Evolutionary conservation across 148 eudicot species (phyloP), one percentile per base, ranked within the genome.

Genomic region (Bassia scoparia): DNA sequence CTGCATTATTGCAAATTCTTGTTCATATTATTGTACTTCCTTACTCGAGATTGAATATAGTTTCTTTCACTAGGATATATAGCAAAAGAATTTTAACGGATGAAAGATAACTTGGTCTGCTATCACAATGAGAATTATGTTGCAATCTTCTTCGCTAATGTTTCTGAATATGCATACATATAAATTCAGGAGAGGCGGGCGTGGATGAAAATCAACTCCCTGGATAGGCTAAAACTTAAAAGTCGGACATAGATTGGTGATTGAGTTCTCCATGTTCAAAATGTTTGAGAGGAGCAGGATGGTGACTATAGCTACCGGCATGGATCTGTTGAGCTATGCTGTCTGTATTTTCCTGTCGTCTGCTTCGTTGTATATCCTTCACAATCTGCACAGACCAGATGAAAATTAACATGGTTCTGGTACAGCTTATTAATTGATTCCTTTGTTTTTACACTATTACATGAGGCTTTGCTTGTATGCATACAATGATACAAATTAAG

Each of bases 261-360:
- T 95, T n/a, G n/a, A n/a, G 98, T 91, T 95, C 79, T 90, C 91
- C 68, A 77, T 95, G 2, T 97, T 95, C 53, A 91, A 95, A 82
- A 95, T 95, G 97, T 95, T 95, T 43, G 96, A 95, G 77, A 91
- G 93, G 83, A 95, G 98, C 89, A 95, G 91, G 79, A 91, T 91
- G 97, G 98, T 95, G 74, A 84, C 89, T 0, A 95, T 95, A 74
- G 77, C 97, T 7, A 95, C 97, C 0, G 96, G 98, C 12, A 0
- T 87, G 84, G 98, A 95, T 87, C 86, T 95, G 5, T 67, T 94
- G 33, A 89, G 89, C 71, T 94, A 91, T 74, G 87, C 98, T 15
- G 79, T 88, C 11, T 91, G 98, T 75, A 95, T 95, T 74, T 95
- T 95, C 80, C 69, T 95, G 76, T 91, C 98, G 3, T 91, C 97